Evolutionary conservation across 2,329 filamentous ascomycete species (phyloP), one percentile per base, ranked within the genome.

Genomic region (Nigrograna mackinnonii): DNA sequence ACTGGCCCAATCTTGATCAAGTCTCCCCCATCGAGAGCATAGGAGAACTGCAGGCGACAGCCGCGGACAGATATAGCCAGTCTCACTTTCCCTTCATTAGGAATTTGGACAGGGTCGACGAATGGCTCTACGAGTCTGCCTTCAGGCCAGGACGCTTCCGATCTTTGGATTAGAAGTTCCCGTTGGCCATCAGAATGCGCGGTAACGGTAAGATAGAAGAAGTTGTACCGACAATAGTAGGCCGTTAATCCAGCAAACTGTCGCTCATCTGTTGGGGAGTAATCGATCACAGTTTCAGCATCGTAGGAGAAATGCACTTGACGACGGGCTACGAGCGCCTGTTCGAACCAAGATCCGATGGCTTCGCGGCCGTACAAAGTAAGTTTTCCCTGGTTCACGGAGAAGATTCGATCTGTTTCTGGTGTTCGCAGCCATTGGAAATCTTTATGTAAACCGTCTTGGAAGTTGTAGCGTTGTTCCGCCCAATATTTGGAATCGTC

Each of bases 201-300:
- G 3, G 80, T 80, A 2, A 85, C 77, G 0, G 79, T 74, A 5
- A 85, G 70, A 51, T 84, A 85, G 68, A 83, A 84, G 64, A 84
- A 85, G 63, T 85, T 85, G 67, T 72, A 84, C 3, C 81, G 79
- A 55, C 77, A 80, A 66, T 85, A 85, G 62, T 85, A 85, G 0
- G 79, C 79, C 11, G 78, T 79, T 6, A 85, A 66, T 0, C 82
- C 82, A 0, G 82, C 81, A 45, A 82, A 84, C 50, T 83, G 75
- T 9, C 81, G 72, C 67, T 83, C 80, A 52, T 85, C 81, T 0
- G 64, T 60, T 0, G 82, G 82, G 1, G 67, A 64, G 52, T 82
- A 83, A 43, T 75, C 70, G 3, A 83, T 50, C 0, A 74, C 64
- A 0, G 80, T 83, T 60, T 83, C 79, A 37, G 79, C 80, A 42